A percentile compares a stretch with the other conserved stretches of the same genome.
Conservation (phyloP, 192 early-diverging fungal genomes). For the Linnemannia exigua region DNA sequence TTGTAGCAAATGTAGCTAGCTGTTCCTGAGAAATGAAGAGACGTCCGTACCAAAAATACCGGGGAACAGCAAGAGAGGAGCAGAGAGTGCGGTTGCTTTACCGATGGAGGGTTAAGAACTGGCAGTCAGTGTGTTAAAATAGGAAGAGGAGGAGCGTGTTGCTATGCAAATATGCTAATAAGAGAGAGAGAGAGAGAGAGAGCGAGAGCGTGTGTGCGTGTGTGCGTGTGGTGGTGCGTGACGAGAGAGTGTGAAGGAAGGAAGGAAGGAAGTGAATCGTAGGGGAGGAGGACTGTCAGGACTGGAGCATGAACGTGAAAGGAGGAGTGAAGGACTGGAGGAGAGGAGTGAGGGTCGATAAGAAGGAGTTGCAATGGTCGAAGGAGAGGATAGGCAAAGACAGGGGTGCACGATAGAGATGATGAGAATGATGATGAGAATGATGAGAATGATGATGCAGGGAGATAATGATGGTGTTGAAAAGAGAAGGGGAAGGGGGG, state of each 20-base stretch:
- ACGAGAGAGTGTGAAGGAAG: not conserved
- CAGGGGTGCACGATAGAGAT: not conserved
- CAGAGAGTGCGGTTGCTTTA: too few species aligned
- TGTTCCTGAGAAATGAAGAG: too few species aligned
- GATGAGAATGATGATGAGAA: not conserved
- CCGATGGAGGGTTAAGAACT: too few species aligned
- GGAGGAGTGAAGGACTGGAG: not conserved
- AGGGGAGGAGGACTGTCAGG: not conserved
- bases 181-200: too few species aligned
- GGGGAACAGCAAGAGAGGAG: too few species aligned
- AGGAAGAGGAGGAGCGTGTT: too few species aligned
- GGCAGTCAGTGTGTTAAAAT: too few species aligned
- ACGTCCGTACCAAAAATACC: too few species aligned
- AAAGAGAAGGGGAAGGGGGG: not conserved
- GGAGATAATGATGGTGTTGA: not conserved
- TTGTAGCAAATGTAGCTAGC: too few species aligned
- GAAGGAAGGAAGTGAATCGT: not conserved
- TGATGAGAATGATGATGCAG: not conserved
- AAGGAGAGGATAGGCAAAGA: not conserved
- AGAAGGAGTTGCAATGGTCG: not conserved
- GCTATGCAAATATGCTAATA: too few species aligned
- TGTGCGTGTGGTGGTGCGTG: not conserved
- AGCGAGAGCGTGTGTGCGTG: too few species aligned
- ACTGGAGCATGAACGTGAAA: not conserved
- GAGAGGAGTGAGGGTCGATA: not conserved